These are phyloP conservation scores for Paralagenidium karlingii DNA, from an alignment of 352 stramenopile species.

Conservation along the genomic window DNA sequence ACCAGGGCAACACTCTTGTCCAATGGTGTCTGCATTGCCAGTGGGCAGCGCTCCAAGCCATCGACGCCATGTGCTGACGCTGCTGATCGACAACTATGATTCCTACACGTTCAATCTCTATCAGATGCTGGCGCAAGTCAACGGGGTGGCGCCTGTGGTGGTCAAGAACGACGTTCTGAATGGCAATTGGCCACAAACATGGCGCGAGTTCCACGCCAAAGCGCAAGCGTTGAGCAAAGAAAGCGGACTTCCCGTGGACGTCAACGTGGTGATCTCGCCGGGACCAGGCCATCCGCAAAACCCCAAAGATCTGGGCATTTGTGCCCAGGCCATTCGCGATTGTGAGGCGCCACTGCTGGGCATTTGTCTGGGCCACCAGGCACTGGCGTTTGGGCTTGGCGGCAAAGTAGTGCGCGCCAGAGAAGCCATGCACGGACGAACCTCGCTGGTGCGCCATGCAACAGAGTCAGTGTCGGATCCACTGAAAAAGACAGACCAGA, in stretches of 20 bases:
- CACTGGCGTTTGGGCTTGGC: slow-evolving; percentile 84
- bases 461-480: no score
- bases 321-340: slow-evolving; percentile 50
- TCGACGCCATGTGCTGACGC: slow-evolving; percentile 25
- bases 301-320: slow-evolving; percentile 80
- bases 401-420: slow-evolving; percentile 63
- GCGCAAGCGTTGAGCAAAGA: slow-evolving; percentile 7
- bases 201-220: slow-evolving; percentile 31
- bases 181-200: slow-evolving; percentile 49
- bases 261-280: slow-evolving; percentile 84
- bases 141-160: slow-evolving; percentile 77
- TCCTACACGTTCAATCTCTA: slow-evolving; percentile 97
- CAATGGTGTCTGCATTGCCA: no score
- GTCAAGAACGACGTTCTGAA: slow-evolving; percentile 88
- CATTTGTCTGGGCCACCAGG: slow-evolving; percentile 96
- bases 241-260: slow-evolving; percentile 9
- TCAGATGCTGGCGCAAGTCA: slow-evolving; percentile 90
- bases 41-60: neutral
- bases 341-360: slow-evolving; percentile 73
- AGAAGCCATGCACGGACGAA: slow-evolving; percentile 90
- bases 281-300: slow-evolving; percentile 83
- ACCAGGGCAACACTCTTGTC: neutral
- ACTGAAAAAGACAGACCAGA: slow-evolving; percentile 6
- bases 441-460: slow-evolving; percentile 70
- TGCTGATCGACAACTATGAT: slow-evolving; percentile 98